Percentiles rank a stretch among this genome's conserved stretches.
phyloP scores from a whole-genome alignment of 2,329 filamentous ascomycete species.

The Pseudomassariella vexata region DNA sequence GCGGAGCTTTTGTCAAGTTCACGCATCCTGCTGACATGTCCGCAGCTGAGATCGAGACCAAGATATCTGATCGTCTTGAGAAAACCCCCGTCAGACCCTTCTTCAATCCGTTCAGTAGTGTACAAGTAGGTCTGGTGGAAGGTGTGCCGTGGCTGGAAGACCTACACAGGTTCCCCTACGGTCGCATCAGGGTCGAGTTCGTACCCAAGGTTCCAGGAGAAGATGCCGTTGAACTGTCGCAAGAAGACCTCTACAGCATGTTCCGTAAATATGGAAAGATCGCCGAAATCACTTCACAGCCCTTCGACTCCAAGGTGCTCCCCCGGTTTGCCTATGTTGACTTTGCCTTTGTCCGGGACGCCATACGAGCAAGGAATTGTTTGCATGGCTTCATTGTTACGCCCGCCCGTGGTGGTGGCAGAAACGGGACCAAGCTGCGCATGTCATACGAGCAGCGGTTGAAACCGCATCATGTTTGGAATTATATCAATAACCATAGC shows the following conservation, averaged over 20 bases:
- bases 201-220: constrained; percentile 66
- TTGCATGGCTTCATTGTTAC: constrained; percentile 76
- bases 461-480: constrained; percentile 73
- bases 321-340: constrained; percentile 78
- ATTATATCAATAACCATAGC: constrained; percentile 83
- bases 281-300: constrained; percentile 74
- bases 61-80: constrained; percentile 57
- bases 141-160: constrained; percentile 95
- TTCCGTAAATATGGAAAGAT: constrained; percentile 91
- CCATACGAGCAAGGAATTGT: constrained; percentile 87
- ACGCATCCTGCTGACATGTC: constrained; percentile 29
- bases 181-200: constrained; percentile 77
- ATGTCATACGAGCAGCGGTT: constrained; percentile 78
- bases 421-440: constrained; percentile 68
- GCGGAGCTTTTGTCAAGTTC: constrained; percentile 77
- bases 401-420: constrained; percentile 67
- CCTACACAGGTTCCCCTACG: constrained; percentile 73
- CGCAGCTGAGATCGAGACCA: constrained; percentile 51
- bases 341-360: constrained; percentile 66
- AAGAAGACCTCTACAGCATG: constrained; percentile 80
- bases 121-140: constrained; percentile 67
- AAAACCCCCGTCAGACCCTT: constrained; percentile 75
- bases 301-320: constrained; percentile 77
- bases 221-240: constrained; percentile 70
- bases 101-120: constrained; percentile 76